Base-by-base conservation (phyloP, 345 rosid genomes). In the Trapa bicornis region DNA sequence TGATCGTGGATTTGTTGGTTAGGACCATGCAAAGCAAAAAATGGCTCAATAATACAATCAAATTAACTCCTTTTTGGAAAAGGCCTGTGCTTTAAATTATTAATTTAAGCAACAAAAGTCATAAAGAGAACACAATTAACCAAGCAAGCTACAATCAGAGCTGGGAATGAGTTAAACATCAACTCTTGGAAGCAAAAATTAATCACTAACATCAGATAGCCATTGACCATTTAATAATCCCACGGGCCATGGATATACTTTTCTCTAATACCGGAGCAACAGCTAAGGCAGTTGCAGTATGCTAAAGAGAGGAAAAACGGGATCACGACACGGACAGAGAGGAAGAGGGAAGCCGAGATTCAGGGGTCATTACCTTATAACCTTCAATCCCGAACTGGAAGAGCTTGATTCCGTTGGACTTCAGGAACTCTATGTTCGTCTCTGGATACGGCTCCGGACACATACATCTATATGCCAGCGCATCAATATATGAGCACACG, bases 371-470 rank as follows among this genome's bases (percentile, higher is more conserved):
- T 37, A 91, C 99, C 97, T 94, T 94, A 47, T 82, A 76, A 63
- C 96, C 83, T 79, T 91, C 92, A 79, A 94, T 94, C 54, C 88
- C 99, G 70, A 90, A 91, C 78, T 94, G 95, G 62, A 83, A 87
- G 64, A 88, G 91, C 84, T 64, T 86, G 78, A 94, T 86, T 57
- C 87, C 95, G 67, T 84, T 86, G 68, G 87, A 82, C 82, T 87
- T 91, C 15, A 91, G 87, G 58, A 91, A 94, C 75, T 83, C 89
- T 75, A 45, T 72, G 73, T 85, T 88, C 74, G 72, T 74, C 77
- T 87, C 97, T 45, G 97, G 88, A 70, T 94, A 94, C 6, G 86
- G 79, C 86, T 94, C 99, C 42, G 99, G 95, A 70, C 99, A 94
- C 76, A 94, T 56, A 70, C 80, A 88, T 81, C 99, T 94, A 61